A percentile compares a stretch with the other conserved stretches of the same genome.
Evolutionary conservation across 495 filamentous ascomycete species (phyloP).

Genomic region (Aspergillus mulundensis): DNA sequence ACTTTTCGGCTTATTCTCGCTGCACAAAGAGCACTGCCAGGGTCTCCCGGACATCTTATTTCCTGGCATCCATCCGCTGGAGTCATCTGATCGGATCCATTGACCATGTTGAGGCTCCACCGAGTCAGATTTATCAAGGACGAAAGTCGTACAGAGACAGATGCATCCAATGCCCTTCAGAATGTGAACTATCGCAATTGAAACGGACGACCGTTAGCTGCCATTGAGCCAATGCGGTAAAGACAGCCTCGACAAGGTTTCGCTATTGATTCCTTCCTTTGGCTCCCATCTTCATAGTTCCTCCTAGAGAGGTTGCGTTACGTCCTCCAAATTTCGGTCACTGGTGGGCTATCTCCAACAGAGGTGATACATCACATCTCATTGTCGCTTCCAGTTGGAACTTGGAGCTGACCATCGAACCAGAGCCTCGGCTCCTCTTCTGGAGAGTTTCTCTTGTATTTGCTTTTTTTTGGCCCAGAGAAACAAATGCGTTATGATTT

Average conservation of each 20-base stretch:
- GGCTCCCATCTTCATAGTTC: not conserved
- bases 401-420: not conserved
- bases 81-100: not conserved
- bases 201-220: not conserved
- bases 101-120: not conserved
- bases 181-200: not conserved
- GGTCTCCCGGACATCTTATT: not conserved
- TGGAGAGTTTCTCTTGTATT: not conserved
- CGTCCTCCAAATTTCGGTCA: not conserved
- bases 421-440: not conserved
- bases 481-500: not conserved
- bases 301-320: not conserved
- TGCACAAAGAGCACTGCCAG: not conserved
- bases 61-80: not conserved
- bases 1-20: slow-evolving; percentile 8
- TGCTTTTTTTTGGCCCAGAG: not conserved
- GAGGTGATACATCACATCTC: slow-evolving; percentile 10
- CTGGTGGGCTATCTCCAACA: not conserved
- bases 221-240: slow-evolving; percentile 6
- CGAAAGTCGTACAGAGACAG: not conserved
- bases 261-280: not conserved
- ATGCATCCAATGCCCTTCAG: not conserved
- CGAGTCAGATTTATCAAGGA: not conserved
- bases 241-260: not conserved
- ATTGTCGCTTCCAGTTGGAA: not conserved